Base-by-base conservation (phyloP, 345 rosid genomes). In the Pugionium cornutum region DNA sequence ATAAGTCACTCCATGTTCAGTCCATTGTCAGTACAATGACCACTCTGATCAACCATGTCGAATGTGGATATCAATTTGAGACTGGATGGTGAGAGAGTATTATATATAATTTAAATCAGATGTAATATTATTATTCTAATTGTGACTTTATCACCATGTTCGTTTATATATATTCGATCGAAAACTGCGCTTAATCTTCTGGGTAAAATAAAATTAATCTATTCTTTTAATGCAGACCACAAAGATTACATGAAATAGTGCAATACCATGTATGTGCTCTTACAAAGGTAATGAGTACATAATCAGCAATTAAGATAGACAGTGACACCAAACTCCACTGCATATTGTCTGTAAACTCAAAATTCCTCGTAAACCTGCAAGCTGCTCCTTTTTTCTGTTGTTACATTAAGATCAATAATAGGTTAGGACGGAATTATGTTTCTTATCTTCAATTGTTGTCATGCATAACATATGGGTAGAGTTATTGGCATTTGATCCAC, bases 281-380 rank as follows among this genome's bases (percentile, higher is more conserved):
- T 60, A 60, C 33, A 68, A 59, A 59, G 50, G 44, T n/a, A 59
- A 31, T 25, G 59, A 50, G 31, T n/a, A 65, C 2, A 43, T 43
- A 43, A 32, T 52, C 59, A n/a, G n/a, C n/a, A n/a, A 64, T 1
- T 8, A 58, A 36, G 62, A 57, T 7, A 43, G 43, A 51, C 65
- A 58, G 42, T 10, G 42, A 41, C 4, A 10, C 42, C 2, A n/a
- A 34, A 9, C 1, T 36, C 6, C 2, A 0, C 29, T 29, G 28
- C n/a, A n/a, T n/a, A n/a, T n/a, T 39, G 56, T 39, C 5, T 39
- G 41, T 18, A 41, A 33, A 50, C 43, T 59, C 45, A 41, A 50
- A 43, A 52, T 2, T 52, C 32, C 26, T 4, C 40, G 26, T 39
- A 26, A 33, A 53, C 27, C 61, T 4, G 43, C 44, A 33, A 66